Conservation (phyloP, 2,329 filamentous ascomycete species). For the Stemphylium vesicarium region DNA sequence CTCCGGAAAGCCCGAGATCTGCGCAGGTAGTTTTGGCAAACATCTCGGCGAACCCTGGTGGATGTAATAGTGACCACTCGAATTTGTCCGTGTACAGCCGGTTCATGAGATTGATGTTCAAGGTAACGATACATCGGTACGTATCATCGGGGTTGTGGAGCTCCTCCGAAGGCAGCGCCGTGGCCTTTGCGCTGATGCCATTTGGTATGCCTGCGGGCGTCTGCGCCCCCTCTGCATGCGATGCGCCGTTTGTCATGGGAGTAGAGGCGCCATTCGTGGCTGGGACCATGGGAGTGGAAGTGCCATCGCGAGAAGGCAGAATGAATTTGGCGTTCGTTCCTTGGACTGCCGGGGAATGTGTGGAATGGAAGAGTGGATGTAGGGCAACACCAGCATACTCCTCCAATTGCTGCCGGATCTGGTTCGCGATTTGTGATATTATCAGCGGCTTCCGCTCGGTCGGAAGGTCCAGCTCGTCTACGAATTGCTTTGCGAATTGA, state of each 20-base stretch:
- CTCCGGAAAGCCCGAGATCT: slow-evolving; percentile 84
- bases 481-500: slow-evolving; percentile 88
- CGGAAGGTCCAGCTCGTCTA: slow-evolving; percentile 91
- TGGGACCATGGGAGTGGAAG: slow-evolving; percentile 55
- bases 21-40: slow-evolving; percentile 94
- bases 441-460: slow-evolving; percentile 67
- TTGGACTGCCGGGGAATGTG: slow-evolving; percentile 37
- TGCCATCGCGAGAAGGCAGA: slow-evolving; percentile 58
- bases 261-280: slow-evolving; percentile 63
- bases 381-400: slow-evolving; percentile 95
- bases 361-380: slow-evolving; percentile 86
- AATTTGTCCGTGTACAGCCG: slow-evolving; percentile 96
- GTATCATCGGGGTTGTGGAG: slow-evolving; percentile 90
- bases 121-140: slow-evolving; percentile 87
- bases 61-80: slow-evolving; percentile 94
- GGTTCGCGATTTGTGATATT: slow-evolving; percentile 83
- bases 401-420: slow-evolving; percentile 93
- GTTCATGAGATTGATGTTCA: slow-evolving; percentile 91
- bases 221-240: slow-evolving; percentile 50
- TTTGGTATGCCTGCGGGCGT: slow-evolving; percentile 57
- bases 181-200: slow-evolving; percentile 73
- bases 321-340: slow-evolving; percentile 40
- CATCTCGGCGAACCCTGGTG: slow-evolving; percentile 86
- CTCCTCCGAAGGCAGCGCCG: slow-evolving; percentile 68
- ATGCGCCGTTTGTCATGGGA: slow-evolving; percentile 57